Percentiles rank a stretch among this genome's conserved stretches.
These are phyloP conservation scores for Phytopythium mirpurense DNA, from an alignment of 352 stramenopile genomes.

Conservation along the genomic window DNA sequence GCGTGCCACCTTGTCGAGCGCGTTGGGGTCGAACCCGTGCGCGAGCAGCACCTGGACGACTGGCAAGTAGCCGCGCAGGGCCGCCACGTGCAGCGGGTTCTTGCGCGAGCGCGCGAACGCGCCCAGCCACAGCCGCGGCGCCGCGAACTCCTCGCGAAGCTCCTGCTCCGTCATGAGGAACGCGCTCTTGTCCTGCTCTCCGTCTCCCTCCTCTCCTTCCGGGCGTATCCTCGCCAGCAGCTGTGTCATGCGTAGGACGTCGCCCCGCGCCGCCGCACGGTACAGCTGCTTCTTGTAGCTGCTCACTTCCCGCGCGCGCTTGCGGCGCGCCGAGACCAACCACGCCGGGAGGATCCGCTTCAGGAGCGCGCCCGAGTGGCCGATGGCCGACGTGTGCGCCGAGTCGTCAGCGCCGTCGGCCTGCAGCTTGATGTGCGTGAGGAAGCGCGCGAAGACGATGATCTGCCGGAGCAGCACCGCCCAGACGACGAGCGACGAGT, in stretches of 20 bases:
- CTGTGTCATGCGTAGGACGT: conserved; percentile 32
- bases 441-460: conserved; percentile 65
- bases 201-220: conserved; percentile 13
- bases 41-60: conserved; percentile 57
- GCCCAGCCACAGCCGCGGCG: conserved; percentile 54
- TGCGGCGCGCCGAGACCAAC: conserved; percentile 20
- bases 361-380: conserved; percentile 14
- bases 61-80: conserved; percentile 40
- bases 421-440: conserved; percentile 73
- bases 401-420: conserved; percentile 59
- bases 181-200: neutral
- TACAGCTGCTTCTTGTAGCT: conserved; percentile 65
- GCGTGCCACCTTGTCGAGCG: conserved; percentile 68
- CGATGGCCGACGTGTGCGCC: conserved; percentile 54
- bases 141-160: conserved; percentile 17
- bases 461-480: conserved; percentile 57
- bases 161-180: conserved; percentile 3
- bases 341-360: conserved; percentile 11
- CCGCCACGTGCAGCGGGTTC: conserved; percentile 74
- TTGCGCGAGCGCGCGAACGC: conserved; percentile 63
- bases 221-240: conserved; percentile 37
- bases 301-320: conserved; percentile 24
- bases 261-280: conserved; percentile 44
- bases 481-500: conserved; percentile 50
- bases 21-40: conserved; percentile 57